These are phyloP conservation scores for Mycosphaerella arachidis DNA, from an alignment of 2,329 filamentous ascomycete genomes.

Conservation along the genomic window DNA sequence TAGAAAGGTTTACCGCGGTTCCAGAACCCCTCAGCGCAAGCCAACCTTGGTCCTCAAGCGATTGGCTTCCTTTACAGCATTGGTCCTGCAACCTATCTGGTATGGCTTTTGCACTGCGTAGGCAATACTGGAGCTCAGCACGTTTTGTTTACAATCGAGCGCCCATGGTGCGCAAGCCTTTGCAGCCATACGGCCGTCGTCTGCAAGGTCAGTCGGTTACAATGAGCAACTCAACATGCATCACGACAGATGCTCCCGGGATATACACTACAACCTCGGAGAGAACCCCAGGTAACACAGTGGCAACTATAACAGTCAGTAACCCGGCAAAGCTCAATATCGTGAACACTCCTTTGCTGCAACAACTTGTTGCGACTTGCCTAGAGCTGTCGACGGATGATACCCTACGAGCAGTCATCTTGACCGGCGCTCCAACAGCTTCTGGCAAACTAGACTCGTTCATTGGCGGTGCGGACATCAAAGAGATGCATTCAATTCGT, in stretches of 20 bases:
- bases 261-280: background rate
- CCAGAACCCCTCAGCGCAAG: too few species aligned
- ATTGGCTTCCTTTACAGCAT: too few species aligned
- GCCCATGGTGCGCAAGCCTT: too few species aligned
- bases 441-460: constrained; percentile 25
- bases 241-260: background rate
- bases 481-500: constrained; percentile 25
- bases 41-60: too few species aligned
- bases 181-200: background rate
- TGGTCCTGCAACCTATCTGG: too few species aligned
- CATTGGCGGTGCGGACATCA: constrained; percentile 31
- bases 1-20: too few species aligned
- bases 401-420: constrained; percentile 24
- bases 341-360: constrained; percentile 20
- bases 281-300: background rate
- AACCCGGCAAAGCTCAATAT: constrained; percentile 30
- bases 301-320: constrained; percentile 24
- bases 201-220: background rate
- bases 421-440: constrained; percentile 21
- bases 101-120: too few species aligned
- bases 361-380: constrained; percentile 18
- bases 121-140: too few species aligned
- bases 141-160: too few species aligned
- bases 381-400: constrained; percentile 8
- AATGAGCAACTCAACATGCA: background rate